Conservation (phyloP, 495 filamentous ascomycete species). For the Penicillium ochrochloron region DNA sequence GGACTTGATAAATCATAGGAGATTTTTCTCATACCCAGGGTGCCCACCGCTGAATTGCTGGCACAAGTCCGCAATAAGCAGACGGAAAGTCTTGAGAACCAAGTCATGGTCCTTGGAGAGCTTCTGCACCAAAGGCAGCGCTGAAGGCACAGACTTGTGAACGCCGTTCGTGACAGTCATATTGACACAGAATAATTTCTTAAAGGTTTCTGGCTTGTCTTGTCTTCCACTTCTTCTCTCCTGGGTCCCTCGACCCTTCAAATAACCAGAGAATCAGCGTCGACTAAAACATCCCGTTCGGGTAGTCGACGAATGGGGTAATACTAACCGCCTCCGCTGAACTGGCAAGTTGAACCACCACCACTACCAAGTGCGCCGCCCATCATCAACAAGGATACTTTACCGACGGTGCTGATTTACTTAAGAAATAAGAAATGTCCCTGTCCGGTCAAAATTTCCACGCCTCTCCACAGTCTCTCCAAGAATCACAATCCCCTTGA, state of each 20-base stretch:
- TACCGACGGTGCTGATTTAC: constrained; percentile 8
- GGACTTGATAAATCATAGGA: background rate
- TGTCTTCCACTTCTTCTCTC: background rate
- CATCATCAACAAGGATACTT: constrained; percentile 6
- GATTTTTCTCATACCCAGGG: constrained; percentile 48
- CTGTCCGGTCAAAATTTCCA: constrained; percentile 4
- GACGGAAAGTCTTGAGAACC: constrained; percentile 56
- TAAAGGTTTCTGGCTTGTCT: background rate
- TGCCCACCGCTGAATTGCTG: constrained; percentile 64
- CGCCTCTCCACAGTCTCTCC: constrained; percentile 7
- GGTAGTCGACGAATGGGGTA: constrained; percentile 17
- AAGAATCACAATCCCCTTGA: background rate
- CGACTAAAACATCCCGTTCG: constrained; percentile 21
- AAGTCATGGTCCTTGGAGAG: constrained; percentile 45
- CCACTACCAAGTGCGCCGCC: background rate
- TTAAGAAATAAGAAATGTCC: constrained; percentile 20
- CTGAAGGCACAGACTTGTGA: constrained; percentile 26
- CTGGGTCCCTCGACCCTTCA: constrained; percentile 9
- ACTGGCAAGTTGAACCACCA: constrained; percentile 8
- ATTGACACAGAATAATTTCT: constrained; percentile 5
- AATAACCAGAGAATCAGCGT: constrained; percentile 6
- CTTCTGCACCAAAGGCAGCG: constrained; percentile 30
- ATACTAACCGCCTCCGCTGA: constrained; percentile 10
- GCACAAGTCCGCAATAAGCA: constrained; percentile 62
- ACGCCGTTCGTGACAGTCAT: constrained; percentile 26